A percentile compares a stretch with the other conserved stretches of the same genome.
Conservation (phyloP, 169 alveolate species). For the Toxoplasma gondii region DNA sequence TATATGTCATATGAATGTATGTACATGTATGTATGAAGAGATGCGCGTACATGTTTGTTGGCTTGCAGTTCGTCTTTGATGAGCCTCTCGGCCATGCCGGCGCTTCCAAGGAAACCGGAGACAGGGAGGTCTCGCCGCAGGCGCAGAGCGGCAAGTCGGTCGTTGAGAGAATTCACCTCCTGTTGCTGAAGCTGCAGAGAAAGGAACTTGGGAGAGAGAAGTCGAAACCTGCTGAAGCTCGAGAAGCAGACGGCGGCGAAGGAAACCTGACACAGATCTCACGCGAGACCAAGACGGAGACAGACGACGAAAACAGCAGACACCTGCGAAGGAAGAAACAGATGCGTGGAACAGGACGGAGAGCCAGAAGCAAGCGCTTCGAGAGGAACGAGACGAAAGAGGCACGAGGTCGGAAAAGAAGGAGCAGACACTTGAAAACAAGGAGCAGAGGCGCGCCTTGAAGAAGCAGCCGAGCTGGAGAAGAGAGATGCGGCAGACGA, state of each 20-base stretch:
- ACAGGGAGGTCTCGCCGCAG: background rate
- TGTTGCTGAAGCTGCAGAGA: conserved; percentile 29
- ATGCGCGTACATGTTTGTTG: background rate
- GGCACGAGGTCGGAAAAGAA: too few relatives aligned
- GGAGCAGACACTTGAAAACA: too few relatives aligned
- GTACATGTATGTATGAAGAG: background rate
- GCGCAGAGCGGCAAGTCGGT: background rate
- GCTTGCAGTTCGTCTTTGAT: conserved; percentile 24
- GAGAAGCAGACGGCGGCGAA: too few relatives aligned
- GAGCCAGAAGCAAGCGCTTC: background rate
- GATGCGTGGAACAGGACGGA: background rate
- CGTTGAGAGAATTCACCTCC: background rate
- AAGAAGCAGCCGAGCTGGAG: too few relatives aligned
- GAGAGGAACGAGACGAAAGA: background rate
- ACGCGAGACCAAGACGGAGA: background rate
- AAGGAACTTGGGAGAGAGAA: background rate
- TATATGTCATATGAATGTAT: background rate
- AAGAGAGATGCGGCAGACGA: too few relatives aligned
- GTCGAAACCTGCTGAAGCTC: background rate
- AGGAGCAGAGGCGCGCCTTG: too few relatives aligned
- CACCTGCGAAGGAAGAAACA: background rate
- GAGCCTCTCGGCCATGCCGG: background rate
- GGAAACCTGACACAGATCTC: too few relatives aligned
- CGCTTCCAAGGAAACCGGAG: background rate
- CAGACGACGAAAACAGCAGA: background rate